Conservation (phyloP, 495 filamentous ascomycete genomes). For the Neurospora sp. region DNA sequence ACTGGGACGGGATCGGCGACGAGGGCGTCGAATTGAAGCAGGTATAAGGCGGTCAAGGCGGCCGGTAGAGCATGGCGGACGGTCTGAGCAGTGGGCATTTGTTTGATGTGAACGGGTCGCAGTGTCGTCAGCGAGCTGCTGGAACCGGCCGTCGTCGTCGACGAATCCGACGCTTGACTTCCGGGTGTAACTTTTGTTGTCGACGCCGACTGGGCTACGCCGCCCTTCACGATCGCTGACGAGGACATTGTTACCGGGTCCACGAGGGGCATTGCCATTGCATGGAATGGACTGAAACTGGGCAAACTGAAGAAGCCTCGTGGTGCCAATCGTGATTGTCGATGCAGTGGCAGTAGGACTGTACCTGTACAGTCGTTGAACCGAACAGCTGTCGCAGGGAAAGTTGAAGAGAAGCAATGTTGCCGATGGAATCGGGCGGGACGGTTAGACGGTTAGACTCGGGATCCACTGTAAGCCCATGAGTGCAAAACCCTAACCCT, state of each 20-base stretch:
- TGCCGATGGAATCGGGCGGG: background rate
- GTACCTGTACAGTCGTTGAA: background rate
- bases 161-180: background rate
- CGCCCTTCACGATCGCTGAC: slow-evolving; percentile 10
- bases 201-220: background rate
- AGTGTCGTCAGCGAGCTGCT: slow-evolving; percentile 9
- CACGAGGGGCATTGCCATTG: slow-evolving; percentile 20
- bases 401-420: background rate
- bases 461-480: background rate
- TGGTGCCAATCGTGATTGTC: background rate
- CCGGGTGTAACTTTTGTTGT: background rate
- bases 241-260: slow-evolving; percentile 25
- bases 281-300: background rate
- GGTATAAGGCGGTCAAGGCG: slow-evolving; percentile 51
- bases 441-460: background rate
- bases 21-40: slow-evolving; percentile 52
- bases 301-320: background rate
- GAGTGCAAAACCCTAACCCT: slow-evolving; percentile 17
- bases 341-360: background rate
- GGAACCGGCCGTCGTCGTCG: slow-evolving; percentile 4
- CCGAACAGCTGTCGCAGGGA: background rate
- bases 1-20: slow-evolving; percentile 61
- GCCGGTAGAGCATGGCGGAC: slow-evolving; percentile 32
- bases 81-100: slow-evolving; percentile 22
- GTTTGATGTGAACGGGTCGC: slow-evolving; percentile 24